These are phyloP conservation scores for Salvia splendens DNA, from an alignment of 257 asterid genomes.

Conservation along the genomic window DNA sequence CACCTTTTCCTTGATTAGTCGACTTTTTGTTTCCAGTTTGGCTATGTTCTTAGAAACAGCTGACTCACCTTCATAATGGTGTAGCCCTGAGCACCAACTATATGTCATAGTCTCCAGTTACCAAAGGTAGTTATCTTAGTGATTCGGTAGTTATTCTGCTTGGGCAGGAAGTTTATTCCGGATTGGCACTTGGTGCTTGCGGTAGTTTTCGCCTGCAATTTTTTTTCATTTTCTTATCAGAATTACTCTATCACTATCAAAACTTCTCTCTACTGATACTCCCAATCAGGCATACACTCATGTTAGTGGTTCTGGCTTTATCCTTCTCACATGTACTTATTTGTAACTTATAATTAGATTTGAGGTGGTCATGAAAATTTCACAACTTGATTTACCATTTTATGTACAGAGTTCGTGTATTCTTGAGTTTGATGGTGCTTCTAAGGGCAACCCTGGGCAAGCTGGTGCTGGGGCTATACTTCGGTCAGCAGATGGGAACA, in stretches of 20 bases:
- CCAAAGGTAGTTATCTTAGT: too few relatives aligned
- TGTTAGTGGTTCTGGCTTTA: background rate
- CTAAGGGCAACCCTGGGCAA: slow-evolving; percentile 95
- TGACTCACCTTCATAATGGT: background rate
- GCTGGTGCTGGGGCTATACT: slow-evolving; percentile 97
- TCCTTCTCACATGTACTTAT: slow-evolving; percentile 3
- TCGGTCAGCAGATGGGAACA: slow-evolving; percentile 82
- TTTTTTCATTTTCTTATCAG: too few relatives aligned
- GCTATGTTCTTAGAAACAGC: background rate
- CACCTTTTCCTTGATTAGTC: background rate
- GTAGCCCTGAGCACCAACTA: background rate
- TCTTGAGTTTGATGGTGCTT: slow-evolving; percentile 94
- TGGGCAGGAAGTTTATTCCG: too few relatives aligned
- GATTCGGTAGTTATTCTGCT: too few relatives aligned
- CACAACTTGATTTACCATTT: slow-evolving; percentile 38
- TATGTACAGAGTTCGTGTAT: slow-evolving; percentile 68
- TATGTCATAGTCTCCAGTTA: too few relatives aligned
- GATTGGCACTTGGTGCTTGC: too few relatives aligned
- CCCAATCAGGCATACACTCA: slow-evolving; percentile 12
- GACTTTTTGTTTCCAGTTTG: slow-evolving; percentile 1
- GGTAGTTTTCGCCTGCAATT: too few relatives aligned
- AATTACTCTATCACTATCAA: too few relatives aligned
- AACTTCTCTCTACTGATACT: background rate
- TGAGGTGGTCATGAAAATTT: slow-evolving; percentile 28
- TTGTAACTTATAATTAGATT: slow-evolving; percentile 8